Conservation (phyloP, 139 green algal species). For the Tetradesmus obliquus region DNA sequence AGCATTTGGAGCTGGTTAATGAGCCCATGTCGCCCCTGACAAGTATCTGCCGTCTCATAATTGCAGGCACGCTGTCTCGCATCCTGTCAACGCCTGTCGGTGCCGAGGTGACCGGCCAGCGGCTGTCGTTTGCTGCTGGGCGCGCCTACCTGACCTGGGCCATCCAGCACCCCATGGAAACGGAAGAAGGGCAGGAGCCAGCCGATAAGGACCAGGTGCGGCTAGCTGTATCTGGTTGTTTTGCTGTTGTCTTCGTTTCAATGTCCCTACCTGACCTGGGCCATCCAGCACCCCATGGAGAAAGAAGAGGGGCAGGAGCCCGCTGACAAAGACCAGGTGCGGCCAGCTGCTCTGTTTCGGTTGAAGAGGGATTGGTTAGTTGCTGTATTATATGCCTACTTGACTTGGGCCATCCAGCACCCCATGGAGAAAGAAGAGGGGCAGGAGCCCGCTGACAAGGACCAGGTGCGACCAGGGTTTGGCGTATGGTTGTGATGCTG, state of each 20-base stretch:
- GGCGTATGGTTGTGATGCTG: no score
- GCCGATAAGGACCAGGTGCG: not conserved
- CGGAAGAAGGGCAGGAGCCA: not conserved
- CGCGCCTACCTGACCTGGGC: not conserved
- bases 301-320: not conserved
- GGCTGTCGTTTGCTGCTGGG: not conserved
- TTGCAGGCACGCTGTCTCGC: constrained; percentile 1
- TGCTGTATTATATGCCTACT: not conserved
- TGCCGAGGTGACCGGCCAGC: not conserved
- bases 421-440: not conserved
- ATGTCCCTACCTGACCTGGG: not conserved
- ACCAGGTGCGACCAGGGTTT: not conserved
- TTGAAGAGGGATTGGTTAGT: no score
- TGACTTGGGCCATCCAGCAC: not conserved
- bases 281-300: not conserved
- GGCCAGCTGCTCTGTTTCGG: no score
- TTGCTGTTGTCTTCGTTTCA: no score
- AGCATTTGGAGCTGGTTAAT: not conserved
- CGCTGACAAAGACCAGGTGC: not conserved
- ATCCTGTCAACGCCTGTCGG: not conserved
- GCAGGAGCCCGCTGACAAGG: not conserved
- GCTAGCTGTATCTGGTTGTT: not conserved
- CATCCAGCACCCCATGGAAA: not conserved
- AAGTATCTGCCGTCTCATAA: not conserved
- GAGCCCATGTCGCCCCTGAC: not conserved